Base-by-base conservation (phyloP, 805 yeast species). In the Cyberlindnera veronae region DNA sequence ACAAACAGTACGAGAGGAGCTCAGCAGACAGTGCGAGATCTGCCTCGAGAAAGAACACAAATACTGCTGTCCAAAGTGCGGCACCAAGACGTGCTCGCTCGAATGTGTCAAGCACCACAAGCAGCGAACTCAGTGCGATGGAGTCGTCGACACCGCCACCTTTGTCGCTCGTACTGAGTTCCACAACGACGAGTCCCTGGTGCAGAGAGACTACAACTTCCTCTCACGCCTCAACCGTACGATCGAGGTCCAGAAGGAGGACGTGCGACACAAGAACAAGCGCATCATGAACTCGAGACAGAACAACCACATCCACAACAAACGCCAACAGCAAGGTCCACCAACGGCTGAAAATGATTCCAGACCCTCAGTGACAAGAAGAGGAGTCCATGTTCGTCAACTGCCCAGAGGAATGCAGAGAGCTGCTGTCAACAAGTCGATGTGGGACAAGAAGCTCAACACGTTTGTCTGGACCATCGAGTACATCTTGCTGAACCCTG, bases 201-300 rank as follows among this genome's bases (percentile, higher is more conserved):
- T 89, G 6, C 88, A 89, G 55, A 63, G 97, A 45, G 97, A 90
- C 58, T 90, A 88, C 60, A 83, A 86, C 55, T 86, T 85, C 54
- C 62, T 90, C 23, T 67, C 76, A 42, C 67, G 64, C 16, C 51
- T 86, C 39, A 80, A 79, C 35, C 64, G 97, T 32, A 60, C 70
- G 3, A 66, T 88, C 12, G 69, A 71, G n/a, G 58, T 85, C 13
- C 75, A 79, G 7, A 79, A 77, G 50, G 60, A 60, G 1, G 91
- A 81, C 54, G 60, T 67, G 9, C 48, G 57, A 40, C 52, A 64
- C 6, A 71, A 66, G 42, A 74, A 74, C 33, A 70, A 62, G 51
- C 74, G 68, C 48, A 69, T 71, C 17, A 60, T 73, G 34, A 61
- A 43, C 32, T 13, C 32, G 6, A 31, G 33, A 13, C 22, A 13